phyloP scores from a whole-genome alignment of 768 basidiomycete genomes.

The Lactifluus hygrophoroides region DNA sequence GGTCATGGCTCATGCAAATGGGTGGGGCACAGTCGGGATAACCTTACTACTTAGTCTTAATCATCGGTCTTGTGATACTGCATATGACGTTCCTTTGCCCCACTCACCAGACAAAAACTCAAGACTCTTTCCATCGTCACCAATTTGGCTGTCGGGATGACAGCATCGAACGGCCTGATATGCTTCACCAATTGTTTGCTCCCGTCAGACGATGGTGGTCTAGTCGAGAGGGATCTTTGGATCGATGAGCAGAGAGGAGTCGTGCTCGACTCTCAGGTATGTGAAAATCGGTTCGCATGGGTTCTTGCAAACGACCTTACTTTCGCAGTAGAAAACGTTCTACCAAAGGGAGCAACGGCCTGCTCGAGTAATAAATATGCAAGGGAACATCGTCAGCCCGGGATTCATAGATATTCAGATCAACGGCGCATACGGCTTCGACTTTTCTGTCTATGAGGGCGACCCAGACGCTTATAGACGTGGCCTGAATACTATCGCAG shows the following conservation, averaged over 20 bases:
- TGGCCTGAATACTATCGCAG: slow-evolving; percentile 63
- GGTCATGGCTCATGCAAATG: too few species aligned
- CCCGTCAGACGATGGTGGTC: slow-evolving; percentile 68
- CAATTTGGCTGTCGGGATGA: slow-evolving; percentile 20
- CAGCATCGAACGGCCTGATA: slow-evolving; percentile 53
- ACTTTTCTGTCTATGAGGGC: slow-evolving; percentile 75
- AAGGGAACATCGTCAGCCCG: slow-evolving; percentile 76
- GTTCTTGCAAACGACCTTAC: slow-evolving; percentile 1
- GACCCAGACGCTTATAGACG: slow-evolving; percentile 57
- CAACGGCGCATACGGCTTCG: slow-evolving; percentile 83
- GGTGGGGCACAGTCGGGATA: neutral
- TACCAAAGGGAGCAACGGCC: slow-evolving; percentile 55
- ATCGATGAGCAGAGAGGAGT: slow-evolving; percentile 66
- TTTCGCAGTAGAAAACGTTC: slow-evolving; percentile 48
- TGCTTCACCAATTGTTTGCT: slow-evolving; percentile 86
- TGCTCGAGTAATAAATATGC: slow-evolving; percentile 53
- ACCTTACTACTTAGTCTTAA: too few species aligned
- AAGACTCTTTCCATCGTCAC: neutral
- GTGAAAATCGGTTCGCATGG: neutral
- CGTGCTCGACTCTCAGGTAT: slow-evolving; percentile 68
- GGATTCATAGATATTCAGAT: slow-evolving; percentile 85
- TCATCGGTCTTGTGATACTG: too few species aligned
- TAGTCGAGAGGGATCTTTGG: slow-evolving; percentile 72
- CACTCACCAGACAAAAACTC: neutral
- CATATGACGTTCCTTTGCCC: neutral